Conservation (phyloP, 1,284 basidiomycete genomes). For the Cryptococcus depauperatus region DNA sequence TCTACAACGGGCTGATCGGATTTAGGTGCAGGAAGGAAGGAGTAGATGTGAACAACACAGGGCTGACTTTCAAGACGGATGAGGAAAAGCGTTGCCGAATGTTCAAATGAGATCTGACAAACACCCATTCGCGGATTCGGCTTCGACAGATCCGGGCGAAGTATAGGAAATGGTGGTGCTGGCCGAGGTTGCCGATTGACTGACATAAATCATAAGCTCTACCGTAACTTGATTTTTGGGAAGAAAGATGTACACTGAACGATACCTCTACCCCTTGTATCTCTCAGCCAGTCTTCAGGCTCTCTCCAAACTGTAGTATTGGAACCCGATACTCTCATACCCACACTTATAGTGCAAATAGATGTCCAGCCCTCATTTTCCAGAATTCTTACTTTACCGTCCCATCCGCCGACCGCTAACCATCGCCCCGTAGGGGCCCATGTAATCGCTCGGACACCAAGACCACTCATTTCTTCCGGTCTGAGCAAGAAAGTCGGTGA, state of each 20-base stretch:
- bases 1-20: constrained; percentile 19
- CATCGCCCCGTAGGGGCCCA: constrained; percentile 80
- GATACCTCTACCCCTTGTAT: constrained; percentile 54
- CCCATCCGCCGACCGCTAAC: constrained; percentile 70
- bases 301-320: constrained; percentile 66
- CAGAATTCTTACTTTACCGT: constrained; percentile 74
- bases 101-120: constrained; percentile 67
- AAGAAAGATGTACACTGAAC: constrained; percentile 55
- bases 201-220: neutral
- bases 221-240: neutral
- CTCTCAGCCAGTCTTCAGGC: constrained; percentile 67
- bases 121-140: constrained; percentile 51
- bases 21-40: constrained; percentile 21
- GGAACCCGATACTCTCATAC: constrained; percentile 50
- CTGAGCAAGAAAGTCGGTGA: constrained; percentile 9
- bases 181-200: constrained; percentile 18
- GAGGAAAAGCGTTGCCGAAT: constrained; percentile 60
- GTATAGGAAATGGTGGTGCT: constrained; percentile 10
- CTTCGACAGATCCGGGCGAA: constrained; percentile 15
- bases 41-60: constrained; percentile 31
- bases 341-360: constrained; percentile 57
- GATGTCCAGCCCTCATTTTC: constrained; percentile 70
- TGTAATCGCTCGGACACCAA: constrained; percentile 62
- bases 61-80: constrained; percentile 47
- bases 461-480: constrained; percentile 56